Conservation (phyloP, 108 stramenopile species). For the Conticribra weissflogii region DNA sequence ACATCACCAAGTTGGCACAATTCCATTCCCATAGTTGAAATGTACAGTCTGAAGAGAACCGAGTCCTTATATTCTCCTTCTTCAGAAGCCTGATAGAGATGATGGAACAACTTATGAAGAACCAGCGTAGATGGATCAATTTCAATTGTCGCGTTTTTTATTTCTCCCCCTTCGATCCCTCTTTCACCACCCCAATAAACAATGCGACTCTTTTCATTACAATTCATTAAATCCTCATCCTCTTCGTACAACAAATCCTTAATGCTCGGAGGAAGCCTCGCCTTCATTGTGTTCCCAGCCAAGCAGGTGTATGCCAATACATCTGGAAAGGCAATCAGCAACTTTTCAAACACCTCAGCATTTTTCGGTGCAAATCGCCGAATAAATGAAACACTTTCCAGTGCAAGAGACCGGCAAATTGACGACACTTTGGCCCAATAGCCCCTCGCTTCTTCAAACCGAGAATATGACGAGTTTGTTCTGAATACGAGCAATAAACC, state of each 20-base stretch:
- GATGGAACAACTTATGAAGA: conserved; percentile 19
- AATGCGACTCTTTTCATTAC: no score
- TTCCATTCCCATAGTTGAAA: background rate
- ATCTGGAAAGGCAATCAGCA: conserved; percentile 51
- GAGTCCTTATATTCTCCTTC: conserved; percentile 12
- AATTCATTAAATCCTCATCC: conserved; percentile 14
- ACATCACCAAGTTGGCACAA: background rate
- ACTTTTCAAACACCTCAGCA: conserved; percentile 33
- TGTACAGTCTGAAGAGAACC: conserved; percentile 37
- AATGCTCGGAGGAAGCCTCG: conserved; percentile 19
- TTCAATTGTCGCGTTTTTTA: no score
- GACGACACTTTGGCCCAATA: conserved; percentile 52
- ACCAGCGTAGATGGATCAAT: no score
- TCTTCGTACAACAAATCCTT: conserved; percentile 42
- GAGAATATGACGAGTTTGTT: conserved; percentile 71
- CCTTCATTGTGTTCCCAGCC: conserved; percentile 16
- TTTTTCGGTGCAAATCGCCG: conserved; percentile 19
- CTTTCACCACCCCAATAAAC: no score
- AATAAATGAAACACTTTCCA: conserved; percentile 43
- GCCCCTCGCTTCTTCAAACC: conserved; percentile 67
- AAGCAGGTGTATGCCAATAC: conserved; percentile 44
- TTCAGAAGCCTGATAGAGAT: conserved; percentile 19
- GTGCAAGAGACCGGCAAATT: conserved; percentile 53
- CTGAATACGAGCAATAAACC: conserved; percentile 76
- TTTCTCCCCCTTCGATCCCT: no score